phyloP scores from a whole-genome alignment of 1,284 basidiomycete species.

The Phlebopus sp. region DNA sequence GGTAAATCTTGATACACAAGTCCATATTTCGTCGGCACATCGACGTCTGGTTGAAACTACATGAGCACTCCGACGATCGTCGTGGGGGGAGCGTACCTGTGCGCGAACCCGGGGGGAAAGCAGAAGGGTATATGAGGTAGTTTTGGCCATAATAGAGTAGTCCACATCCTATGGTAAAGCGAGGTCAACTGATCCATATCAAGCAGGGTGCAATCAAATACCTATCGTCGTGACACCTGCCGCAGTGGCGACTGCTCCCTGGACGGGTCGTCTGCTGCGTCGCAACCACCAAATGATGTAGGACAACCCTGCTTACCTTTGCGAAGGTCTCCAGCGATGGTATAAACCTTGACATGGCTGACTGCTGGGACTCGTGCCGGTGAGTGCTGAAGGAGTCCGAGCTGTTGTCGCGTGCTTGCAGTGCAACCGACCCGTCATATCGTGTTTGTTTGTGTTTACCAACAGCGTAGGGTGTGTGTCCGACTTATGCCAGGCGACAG shows the following conservation, averaged over 20 bases:
- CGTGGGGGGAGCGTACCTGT: constrained; percentile 45
- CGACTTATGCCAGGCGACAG: not conserved
- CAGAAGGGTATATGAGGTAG: constrained; percentile 85
- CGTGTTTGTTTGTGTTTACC: constrained; percentile 25
- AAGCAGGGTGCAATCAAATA: constrained; percentile 21
- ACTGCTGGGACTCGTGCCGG: not conserved
- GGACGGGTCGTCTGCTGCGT: not conserved
- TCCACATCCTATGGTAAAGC: constrained; percentile 51
- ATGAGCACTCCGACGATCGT: not conserved
- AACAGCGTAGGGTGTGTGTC: not conserved
- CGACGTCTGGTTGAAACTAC: constrained; percentile 55
- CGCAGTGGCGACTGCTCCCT: constrained; percentile 70
- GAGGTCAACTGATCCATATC: no score
- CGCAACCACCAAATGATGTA: not conserved
- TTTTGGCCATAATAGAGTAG: constrained; percentile 85
- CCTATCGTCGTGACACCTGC: constrained; percentile 66
- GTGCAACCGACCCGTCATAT: no score
- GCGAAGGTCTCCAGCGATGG: constrained; percentile 61
- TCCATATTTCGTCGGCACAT: constrained; percentile 65
- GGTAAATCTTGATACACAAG: constrained; percentile 73
- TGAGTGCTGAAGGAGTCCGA: no score
- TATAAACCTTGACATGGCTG: constrained; percentile 35
- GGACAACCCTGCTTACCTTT: constrained; percentile 44
- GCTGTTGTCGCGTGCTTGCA: no score
- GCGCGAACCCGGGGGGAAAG: constrained; percentile 83